Evolutionary conservation across 352 stramenopile genomes (phyloP).

Genomic region (Thraustochytrium sp.): DNA sequence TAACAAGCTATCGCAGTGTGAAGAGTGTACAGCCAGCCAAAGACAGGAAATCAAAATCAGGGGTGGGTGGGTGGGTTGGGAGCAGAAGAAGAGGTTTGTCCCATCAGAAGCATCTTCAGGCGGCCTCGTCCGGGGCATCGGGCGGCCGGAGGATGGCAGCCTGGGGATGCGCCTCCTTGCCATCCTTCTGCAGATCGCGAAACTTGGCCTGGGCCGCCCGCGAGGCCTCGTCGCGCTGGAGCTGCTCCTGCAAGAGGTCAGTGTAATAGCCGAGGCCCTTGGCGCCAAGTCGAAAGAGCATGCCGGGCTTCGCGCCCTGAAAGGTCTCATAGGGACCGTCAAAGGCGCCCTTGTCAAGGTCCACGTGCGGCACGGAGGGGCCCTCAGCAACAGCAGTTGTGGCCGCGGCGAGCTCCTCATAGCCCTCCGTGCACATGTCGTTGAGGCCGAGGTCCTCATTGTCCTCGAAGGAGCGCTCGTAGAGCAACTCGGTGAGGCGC

Average conservation of each 20-base stretch:
- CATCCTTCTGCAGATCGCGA: slow-evolving; percentile 17
- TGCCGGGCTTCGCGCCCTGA: slow-evolving; percentile 13
- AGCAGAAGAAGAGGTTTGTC: too few species aligned
- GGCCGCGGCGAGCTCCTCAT: slow-evolving; percentile 44
- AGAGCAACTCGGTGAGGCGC: slow-evolving; percentile 63
- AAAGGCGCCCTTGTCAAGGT: slow-evolving; percentile 13
- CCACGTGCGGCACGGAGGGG: neutral
- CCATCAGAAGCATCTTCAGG: too few species aligned
- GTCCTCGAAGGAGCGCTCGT: slow-evolving; percentile 75
- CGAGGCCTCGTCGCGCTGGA: neutral
- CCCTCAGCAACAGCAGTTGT: neutral
- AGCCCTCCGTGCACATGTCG: slow-evolving; percentile 84
- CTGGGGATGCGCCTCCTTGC: slow-evolving; percentile 25
- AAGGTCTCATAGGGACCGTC: slow-evolving; percentile 35
- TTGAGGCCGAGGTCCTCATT: slow-evolving; percentile 82
- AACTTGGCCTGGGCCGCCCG: neutral
- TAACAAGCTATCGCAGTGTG: neutral
- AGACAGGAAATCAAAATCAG: neutral
- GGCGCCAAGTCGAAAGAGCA: slow-evolving; percentile 37
- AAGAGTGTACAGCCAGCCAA: neutral
- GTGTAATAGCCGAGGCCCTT: slow-evolving; percentile 45
- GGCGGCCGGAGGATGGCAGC: neutral
- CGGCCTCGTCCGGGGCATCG: neutral
- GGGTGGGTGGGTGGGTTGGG: neutral
- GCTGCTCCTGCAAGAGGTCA: neutral